Conservation (phyloP, 2,329 filamentous ascomycete genomes). For the Sphaerulina populicola region DNA sequence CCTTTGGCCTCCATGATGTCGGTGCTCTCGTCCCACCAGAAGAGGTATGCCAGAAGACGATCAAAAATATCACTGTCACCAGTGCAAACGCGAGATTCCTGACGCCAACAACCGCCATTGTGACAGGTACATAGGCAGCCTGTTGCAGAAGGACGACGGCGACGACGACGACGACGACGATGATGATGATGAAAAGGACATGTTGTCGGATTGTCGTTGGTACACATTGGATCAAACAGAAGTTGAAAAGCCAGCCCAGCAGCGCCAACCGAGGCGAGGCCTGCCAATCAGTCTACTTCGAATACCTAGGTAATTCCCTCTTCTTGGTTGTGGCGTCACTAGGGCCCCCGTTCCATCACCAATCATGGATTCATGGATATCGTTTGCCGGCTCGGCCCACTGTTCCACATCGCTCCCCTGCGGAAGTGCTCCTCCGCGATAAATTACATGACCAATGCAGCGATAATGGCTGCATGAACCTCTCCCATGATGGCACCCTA, state of each 20-base stretch:
- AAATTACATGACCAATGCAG: too few relatives aligned
- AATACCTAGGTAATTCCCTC: not conserved
- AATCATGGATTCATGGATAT: not conserved
- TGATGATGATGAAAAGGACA: not conserved
- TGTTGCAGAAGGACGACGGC: too few relatives aligned
- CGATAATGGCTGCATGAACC: too few relatives aligned
- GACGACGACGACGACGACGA: not conserved
- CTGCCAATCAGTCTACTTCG: not conserved
- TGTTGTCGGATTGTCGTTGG: not conserved
- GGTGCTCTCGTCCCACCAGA: not conserved
- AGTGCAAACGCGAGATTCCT: constrained; percentile 1
- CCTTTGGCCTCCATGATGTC: not conserved
- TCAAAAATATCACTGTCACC: not conserved
- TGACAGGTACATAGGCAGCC: too few relatives aligned
- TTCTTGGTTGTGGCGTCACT: not conserved
- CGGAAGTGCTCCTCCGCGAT: too few relatives aligned
- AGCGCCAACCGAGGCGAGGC: not conserved
- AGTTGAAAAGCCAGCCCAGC: not conserved
- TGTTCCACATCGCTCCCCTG: too few relatives aligned
- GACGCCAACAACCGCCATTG: not conserved
- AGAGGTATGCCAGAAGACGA: constrained; percentile 1
- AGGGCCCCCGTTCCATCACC: not conserved
- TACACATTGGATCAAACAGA: not conserved
- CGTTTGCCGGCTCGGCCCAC: not conserved
- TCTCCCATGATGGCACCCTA: not conserved